Percentiles rank a stretch among this genome's conserved stretches.
These are phyloP conservation scores for Aspergillus ostianus DNA, from an alignment of 495 filamentous ascomycete genomes.

Conservation along the genomic window DNA sequence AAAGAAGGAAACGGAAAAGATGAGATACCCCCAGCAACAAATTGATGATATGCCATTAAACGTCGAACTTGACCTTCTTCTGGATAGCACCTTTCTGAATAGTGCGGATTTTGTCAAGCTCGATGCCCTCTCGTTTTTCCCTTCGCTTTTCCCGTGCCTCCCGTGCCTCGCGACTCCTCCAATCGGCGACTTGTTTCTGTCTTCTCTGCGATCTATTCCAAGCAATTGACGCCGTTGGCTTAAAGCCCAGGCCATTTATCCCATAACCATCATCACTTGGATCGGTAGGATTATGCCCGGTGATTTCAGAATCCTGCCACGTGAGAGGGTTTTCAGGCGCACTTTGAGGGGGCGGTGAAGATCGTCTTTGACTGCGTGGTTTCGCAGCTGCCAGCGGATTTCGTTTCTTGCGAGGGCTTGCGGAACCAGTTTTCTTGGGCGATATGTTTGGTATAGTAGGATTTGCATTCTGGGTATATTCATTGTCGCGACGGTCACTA, in stretches of 20 bases:
- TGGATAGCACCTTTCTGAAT: conserved; percentile 37
- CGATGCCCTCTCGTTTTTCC: conserved; percentile 55
- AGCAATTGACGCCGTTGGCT: conserved; percentile 80
- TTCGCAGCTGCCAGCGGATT: conserved; percentile 26
- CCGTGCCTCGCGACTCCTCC: conserved; percentile 74
- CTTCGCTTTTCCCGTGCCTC: conserved; percentile 77
- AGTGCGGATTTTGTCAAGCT: conserved; percentile 29
- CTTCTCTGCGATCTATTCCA: conserved; percentile 72
- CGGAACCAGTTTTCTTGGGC: conserved; percentile 18
- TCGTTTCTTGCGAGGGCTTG: conserved; percentile 28
- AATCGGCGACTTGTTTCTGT: conserved; percentile 79
- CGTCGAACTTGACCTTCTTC: conserved; percentile 46
- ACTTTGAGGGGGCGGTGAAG: conserved; percentile 47
- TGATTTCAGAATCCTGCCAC: conserved; percentile 84
- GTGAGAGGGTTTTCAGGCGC: conserved; percentile 53
- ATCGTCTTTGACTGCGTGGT: conserved; percentile 34
- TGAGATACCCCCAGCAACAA: not conserved
- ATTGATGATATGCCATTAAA: conserved; percentile 17
- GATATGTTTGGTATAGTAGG: conserved; percentile 13
- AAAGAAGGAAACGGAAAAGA: conserved; percentile 1
- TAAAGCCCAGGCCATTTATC: conserved; percentile 89
- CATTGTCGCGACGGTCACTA: conserved; percentile 4
- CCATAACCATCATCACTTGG: conserved; percentile 75
- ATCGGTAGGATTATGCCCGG: conserved; percentile 71
- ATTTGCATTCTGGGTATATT: not conserved